phyloP scores from a whole-genome alignment of 2,329 filamentous ascomycete genomes.

The Aspergillus vadensis region DNA sequence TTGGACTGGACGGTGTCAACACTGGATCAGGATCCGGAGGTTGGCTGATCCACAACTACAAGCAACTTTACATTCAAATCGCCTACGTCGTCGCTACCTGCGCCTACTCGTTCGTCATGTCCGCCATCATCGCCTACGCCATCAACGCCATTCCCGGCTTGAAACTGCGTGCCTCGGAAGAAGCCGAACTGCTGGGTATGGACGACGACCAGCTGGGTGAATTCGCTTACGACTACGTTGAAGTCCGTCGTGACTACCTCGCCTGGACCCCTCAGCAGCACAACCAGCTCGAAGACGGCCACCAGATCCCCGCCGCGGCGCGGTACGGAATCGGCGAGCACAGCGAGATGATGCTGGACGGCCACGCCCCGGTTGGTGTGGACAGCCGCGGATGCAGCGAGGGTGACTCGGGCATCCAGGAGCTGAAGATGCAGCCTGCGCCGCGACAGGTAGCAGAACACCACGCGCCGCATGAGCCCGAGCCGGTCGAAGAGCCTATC shows the following conservation, averaged over 20 bases:
- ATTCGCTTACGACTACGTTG: conserved; percentile 56
- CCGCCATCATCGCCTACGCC: conserved; percentile 68
- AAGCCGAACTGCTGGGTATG: conserved; percentile 69
- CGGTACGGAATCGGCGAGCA: conserved; percentile 63
- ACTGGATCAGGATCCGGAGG: conserved; percentile 56
- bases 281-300: conserved; percentile 49
- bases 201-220: conserved; percentile 55
- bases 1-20: conserved; percentile 69
- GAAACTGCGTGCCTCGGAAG: conserved; percentile 66
- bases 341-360: conserved; percentile 62
- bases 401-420: conserved; percentile 33
- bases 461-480: conserved; percentile 20
- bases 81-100: conserved; percentile 67
- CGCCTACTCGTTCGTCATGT: conserved; percentile 67
- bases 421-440: conserved; percentile 33
- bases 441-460: conserved; percentile 33
- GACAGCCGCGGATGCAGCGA: conserved; percentile 36
- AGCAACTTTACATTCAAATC: conserved; percentile 71
- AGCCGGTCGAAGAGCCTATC: conserved; percentile 17
- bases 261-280: conserved; percentile 52
- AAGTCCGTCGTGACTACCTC: conserved; percentile 54
- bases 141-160: conserved; percentile 72
- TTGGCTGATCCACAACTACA: conserved; percentile 71
- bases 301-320: conserved; percentile 58
- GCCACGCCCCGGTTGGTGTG: conserved; percentile 44